A percentile compares a stretch with the other conserved stretches of the same genome.
These are phyloP conservation scores for Phaeodactylum tricornutum DNA, from an alignment of 108 stramenopile genomes.

Conservation along the genomic window DNA sequence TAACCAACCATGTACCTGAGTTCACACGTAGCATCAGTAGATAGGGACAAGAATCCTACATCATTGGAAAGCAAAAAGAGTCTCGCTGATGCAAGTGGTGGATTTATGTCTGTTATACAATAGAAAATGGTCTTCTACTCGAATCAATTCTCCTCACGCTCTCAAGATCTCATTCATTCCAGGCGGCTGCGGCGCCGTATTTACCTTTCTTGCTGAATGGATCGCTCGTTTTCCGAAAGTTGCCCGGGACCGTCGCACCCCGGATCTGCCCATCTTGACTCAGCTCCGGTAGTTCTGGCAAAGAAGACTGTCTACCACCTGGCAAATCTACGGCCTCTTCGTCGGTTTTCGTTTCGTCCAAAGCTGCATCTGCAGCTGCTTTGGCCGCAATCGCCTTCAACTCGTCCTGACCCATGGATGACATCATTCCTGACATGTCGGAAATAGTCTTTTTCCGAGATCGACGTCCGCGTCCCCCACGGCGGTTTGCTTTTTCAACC, in stretches of 20 bases:
- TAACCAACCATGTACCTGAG: too few relatives aligned
- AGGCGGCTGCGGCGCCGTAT: constrained; percentile 17
- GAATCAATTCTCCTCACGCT: too few relatives aligned
- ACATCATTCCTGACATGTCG: constrained; percentile 68
- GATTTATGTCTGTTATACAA: too few relatives aligned
- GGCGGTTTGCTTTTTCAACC: constrained; percentile 61
- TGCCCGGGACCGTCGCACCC: constrained; percentile 62
- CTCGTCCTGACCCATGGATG: constrained; percentile 13
- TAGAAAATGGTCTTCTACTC: too few relatives aligned
- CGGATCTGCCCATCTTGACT: constrained; percentile 31
- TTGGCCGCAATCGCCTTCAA: constrained; percentile 9
- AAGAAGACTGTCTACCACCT: too few relatives aligned
- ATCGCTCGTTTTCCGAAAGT: constrained; percentile 61
- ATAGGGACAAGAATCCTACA: too few relatives aligned
- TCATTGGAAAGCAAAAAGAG: too few relatives aligned
- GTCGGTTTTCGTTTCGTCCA: constrained; percentile 5
- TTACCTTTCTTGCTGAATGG: constrained; percentile 38
- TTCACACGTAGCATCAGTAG: too few relatives aligned
- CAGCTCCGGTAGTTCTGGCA: constrained; percentile 22
- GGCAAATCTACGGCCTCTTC: neutral
- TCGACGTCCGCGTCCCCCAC: constrained; percentile 66
- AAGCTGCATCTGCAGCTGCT: constrained; percentile 6
- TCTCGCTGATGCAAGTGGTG: too few relatives aligned
- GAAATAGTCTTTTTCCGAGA: constrained; percentile 68
- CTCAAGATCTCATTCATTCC: too few relatives aligned